Evolutionary conservation across 1,139 yeast genomes (phyloP).

Genomic region (Taphrina betulina): DNA sequence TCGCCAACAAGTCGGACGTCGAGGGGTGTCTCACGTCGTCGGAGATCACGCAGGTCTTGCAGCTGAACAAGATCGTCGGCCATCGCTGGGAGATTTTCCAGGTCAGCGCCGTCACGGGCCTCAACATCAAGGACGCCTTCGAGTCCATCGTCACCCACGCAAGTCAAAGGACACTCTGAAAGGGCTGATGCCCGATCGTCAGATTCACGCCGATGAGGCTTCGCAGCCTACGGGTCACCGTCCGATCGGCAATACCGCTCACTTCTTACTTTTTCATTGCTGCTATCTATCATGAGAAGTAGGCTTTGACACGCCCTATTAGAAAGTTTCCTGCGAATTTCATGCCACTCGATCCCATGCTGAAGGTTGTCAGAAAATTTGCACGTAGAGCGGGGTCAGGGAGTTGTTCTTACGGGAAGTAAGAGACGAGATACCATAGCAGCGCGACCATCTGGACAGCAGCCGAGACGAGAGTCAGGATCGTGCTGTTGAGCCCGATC

Average conservation of each 20-base stretch:
- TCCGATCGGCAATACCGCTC: too few species aligned
- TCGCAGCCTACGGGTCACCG: too few species aligned
- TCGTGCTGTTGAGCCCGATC: conserved; percentile 62
- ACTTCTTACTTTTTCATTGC: too few species aligned
- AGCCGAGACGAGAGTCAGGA: conserved; percentile 74
- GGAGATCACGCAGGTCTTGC: conserved; percentile 37
- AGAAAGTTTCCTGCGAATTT: conserved; percentile 24
- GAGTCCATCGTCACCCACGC: conserved; percentile 20
- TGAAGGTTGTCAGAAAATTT: background rate
- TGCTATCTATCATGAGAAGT: conserved; percentile 4
- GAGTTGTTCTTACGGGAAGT: conserved; percentile 66
- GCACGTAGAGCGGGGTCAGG: conserved; percentile 62
- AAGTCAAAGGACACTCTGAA: conserved; percentile 10
- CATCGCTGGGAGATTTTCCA: conserved; percentile 49
- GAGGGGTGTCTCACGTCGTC: conserved; percentile 39
- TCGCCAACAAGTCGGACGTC: conserved; percentile 52
- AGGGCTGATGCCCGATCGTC: too few species aligned
- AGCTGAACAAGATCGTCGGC: conserved; percentile 50
- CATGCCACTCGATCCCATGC: conserved; percentile 30
- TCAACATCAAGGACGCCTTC: conserved; percentile 14
- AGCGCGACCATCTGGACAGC: conserved; percentile 79
- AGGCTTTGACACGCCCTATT: conserved; percentile 10
- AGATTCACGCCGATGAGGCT: too few species aligned
- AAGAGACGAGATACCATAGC: conserved; percentile 81
- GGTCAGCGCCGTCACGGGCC: conserved; percentile 62